phyloP scores from a whole-genome alignment of 2,329 filamentous ascomycete species.

The Trematosphaeria pertusa region DNA sequence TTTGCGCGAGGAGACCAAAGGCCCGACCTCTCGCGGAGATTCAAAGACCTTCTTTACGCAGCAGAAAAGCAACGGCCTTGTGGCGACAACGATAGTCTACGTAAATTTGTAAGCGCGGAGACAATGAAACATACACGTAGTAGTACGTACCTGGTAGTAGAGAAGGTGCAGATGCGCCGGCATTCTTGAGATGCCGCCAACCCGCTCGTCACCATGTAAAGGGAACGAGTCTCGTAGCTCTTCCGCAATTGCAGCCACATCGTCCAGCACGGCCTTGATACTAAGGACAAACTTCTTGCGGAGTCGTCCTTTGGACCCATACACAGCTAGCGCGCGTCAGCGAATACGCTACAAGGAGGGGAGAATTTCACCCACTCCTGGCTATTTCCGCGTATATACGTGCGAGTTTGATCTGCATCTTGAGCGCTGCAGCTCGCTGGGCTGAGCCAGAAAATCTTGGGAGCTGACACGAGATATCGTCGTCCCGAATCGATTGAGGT shows the following conservation, averaged over 20 bases:
- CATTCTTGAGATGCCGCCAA: conserved; percentile 51
- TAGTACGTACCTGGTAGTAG: conserved; percentile 50
- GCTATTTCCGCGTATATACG: conserved; percentile 55
- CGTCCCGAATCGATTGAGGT: conserved; percentile 57
- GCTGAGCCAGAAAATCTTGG: conserved; percentile 52
- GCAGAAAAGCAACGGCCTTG: conserved; percentile 52
- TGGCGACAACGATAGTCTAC: conserved; percentile 53
- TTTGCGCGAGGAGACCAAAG: conserved; percentile 46
- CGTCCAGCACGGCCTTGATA: conserved; percentile 51
- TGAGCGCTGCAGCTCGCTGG: conserved; percentile 50
- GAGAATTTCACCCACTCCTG: conserved; percentile 46
- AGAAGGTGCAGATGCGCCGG: conserved; percentile 47
- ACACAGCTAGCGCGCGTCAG: conserved; percentile 46
- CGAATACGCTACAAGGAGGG: too few relatives aligned
- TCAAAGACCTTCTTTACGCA: conserved; percentile 49
- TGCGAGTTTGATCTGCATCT: conserved; percentile 57
- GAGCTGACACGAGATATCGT: conserved; percentile 58
- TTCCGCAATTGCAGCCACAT: conserved; percentile 49
- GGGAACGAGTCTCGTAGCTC: conserved; percentile 50
- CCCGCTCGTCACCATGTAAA: conserved; percentile 44
- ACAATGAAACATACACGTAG: neutral
- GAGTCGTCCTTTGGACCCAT: conserved; percentile 55
- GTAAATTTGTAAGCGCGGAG: neutral
- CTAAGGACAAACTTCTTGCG: conserved; percentile 47
- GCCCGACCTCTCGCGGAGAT: conserved; percentile 34